Percentiles rank a stretch among this genome's conserved stretches.
These are phyloP conservation scores for Colletotrichum simmondsii DNA, from an alignment of 2,329 filamentous ascomycete species.

Conservation along the genomic window DNA sequence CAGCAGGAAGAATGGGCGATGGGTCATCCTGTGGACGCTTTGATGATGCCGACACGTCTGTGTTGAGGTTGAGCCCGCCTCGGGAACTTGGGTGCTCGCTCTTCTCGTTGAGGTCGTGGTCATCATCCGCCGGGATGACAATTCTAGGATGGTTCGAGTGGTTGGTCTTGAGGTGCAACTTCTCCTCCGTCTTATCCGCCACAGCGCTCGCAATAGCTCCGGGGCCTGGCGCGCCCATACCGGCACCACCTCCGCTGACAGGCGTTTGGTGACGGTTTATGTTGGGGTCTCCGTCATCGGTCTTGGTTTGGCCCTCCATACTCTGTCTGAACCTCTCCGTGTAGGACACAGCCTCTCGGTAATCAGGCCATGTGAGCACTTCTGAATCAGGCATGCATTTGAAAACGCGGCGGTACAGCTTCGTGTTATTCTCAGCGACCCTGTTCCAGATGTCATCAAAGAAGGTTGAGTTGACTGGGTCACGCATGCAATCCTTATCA, in stretches of 20 bases:
- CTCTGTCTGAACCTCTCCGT: conserved; percentile 79
- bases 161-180: conserved; percentile 40
- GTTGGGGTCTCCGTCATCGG: conserved; percentile 62
- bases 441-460: conserved; percentile 89
- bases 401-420: conserved; percentile 92
- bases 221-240: conserved; percentile 55
- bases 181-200: conserved; percentile 48
- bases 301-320: conserved; percentile 66
- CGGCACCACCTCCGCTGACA: conserved; percentile 48
- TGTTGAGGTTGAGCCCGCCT: conserved; percentile 17
- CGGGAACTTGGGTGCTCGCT: conserved; percentile 9
- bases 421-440: conserved; percentile 93
- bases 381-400: conserved; percentile 97
- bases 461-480: conserved; percentile 85
- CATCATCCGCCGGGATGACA: conserved; percentile 43
- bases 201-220: conserved; percentile 49
- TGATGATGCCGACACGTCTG: conserved; percentile 40
- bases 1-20: conserved; percentile 55
- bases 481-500: conserved; percentile 92
- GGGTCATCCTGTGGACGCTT: conserved; percentile 45
- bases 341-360: conserved; percentile 86
- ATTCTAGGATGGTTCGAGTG: conserved; percentile 44
- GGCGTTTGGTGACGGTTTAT: conserved; percentile 44
- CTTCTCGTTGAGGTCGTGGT: conserved; percentile 53
- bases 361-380: conserved; percentile 92